Conservation (phyloP, 805 yeast genomes). For the Pichia phayaonensis region DNA sequence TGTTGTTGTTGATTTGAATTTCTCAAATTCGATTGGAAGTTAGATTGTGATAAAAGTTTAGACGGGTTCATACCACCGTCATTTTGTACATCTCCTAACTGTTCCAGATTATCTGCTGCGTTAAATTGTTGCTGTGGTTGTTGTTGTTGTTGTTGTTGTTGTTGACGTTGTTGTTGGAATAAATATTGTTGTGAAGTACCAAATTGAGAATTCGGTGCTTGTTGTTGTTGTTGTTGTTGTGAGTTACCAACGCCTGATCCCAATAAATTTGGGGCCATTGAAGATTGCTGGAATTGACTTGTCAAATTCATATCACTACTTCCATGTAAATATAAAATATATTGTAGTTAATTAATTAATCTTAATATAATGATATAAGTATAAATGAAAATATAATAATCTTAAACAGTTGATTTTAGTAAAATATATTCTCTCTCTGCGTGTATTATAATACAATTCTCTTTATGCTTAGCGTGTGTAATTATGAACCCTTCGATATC, state of each 20-base stretch:
- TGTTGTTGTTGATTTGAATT: conserved; percentile 23
- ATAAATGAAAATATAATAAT: neutral
- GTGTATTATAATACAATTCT: neutral
- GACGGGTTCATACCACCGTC: conserved; percentile 28
- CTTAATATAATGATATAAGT: too few species aligned
- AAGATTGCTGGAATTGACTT: conserved; percentile 14
- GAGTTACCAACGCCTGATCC: conserved; percentile 2
- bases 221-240: conserved; percentile 4
- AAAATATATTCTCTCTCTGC: neutral
- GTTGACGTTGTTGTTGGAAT: conserved; percentile 10
- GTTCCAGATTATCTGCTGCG: conserved; percentile 6
- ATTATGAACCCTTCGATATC: neutral
- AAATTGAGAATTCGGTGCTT: conserved; percentile 3
- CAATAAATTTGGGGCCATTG: conserved; percentile 1
- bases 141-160: conserved; percentile 17
- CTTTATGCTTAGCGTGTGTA: neutral
- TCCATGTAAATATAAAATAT: neutral
- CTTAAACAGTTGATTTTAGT: neutral
- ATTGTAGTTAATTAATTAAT: neutral
- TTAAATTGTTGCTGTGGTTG: conserved; percentile 15
- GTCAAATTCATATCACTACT: conserved; percentile 9
- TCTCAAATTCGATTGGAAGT: conserved; percentile 28
- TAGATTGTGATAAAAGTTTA: conserved; percentile 32
- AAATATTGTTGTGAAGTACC: conserved; percentile 4
- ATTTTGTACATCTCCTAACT: neutral